Evolutionary conservation across 805 yeast species (phyloP), one percentile per base, ranked within the genome.

Genomic region (Cyberlindnera americana): DNA sequence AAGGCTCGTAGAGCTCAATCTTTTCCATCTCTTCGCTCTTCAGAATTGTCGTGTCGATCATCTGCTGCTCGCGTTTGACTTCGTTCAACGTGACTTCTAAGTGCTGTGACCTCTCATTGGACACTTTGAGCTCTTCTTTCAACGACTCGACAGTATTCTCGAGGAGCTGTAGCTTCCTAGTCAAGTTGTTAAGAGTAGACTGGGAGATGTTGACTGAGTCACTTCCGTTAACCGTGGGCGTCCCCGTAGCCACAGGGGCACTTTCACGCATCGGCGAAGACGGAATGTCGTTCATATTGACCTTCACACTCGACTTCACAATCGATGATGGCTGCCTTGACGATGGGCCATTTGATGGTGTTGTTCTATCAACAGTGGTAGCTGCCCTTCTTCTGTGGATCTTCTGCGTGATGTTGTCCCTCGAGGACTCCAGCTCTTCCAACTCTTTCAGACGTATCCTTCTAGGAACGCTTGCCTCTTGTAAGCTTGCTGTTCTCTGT

Each of bases 121-220:
- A 43, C 14, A 35, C 35, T 27, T 31, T 44, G 15, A 53, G 36
- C 32, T 53, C 52, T 6, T 47, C 47, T 19, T 40, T 41, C 19
- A 53, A 34, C 3, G 52, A 45, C 22, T 47, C 47, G 12, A 52
- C 43, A 2, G 54, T 49, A 33, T 38, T 33, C 23, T 54, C 54
- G 12, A 52, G 41, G 6, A 26, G 27, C 8, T 42, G 40, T 5
- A 54, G 43, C 28, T 53, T 49, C 9, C 29, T 40, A 11, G 43
- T 47, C 19, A 54, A 35, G 9, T 42, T 37, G 14, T 33, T 36
- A 12, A 42, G 37, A 4, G 46, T 38, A 7, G 33, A 19, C 18
- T 42, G 41, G 2, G 45, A 41, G 7, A 41, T 29, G 27, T 37
- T 41, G 29, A 33, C 16, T 12, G 33, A 36, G 18, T 41, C 41